phyloP scores from a whole-genome alignment of 2,329 filamentous ascomycete genomes.

The Grosmannia penicillata region DNA sequence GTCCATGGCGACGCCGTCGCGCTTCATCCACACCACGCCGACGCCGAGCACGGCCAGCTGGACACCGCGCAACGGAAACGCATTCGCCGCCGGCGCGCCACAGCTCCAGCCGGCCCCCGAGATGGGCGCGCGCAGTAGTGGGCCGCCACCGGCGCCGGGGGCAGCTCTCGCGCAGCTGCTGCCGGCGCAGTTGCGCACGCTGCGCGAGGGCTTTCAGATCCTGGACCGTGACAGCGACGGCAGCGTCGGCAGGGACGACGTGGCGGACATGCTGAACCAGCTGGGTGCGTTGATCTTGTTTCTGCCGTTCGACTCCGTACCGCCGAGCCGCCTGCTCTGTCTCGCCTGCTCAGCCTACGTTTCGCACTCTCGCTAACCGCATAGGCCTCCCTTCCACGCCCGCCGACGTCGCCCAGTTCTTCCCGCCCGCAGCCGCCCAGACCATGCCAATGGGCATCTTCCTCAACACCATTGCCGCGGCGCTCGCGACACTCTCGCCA shows the following conservation, averaged over 20 bases:
- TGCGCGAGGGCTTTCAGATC: constrained; percentile 88
- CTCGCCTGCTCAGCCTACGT: no score
- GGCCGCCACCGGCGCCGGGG: constrained; percentile 21
- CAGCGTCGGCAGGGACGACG: constrained; percentile 64
- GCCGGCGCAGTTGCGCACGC: constrained; percentile 66
- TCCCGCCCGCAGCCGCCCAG: constrained; percentile 55
- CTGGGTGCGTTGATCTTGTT: constrained; percentile 39
- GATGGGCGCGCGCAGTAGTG: constrained; percentile 3
- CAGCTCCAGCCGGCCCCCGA: constrained; percentile 22
- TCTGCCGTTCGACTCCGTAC: background rate
- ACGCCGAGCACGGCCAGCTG: constrained; percentile 23
- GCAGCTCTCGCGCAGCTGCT: constrained; percentile 59
- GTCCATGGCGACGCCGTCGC: constrained; percentile 17
- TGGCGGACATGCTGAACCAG: constrained; percentile 76
- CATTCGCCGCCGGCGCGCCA: no score
- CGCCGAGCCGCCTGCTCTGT: no score
- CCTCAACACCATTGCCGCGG: constrained; percentile 63
- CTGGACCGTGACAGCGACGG: constrained; percentile 83
- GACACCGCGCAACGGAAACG: constrained; percentile 20
- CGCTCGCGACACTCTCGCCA: constrained; percentile 61
- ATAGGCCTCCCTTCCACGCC: constrained; percentile 59
- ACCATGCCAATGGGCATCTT: constrained; percentile 76
- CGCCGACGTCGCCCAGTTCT: constrained; percentile 65
- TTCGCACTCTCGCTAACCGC: background rate
- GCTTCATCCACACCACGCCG: constrained; percentile 23